A percentile compares a stretch with the other conserved stretches of the same genome.
phyloP scores from a whole-genome alignment of 163 green algal genomes.

The Coccomyxa subellipsoidea region DNA sequence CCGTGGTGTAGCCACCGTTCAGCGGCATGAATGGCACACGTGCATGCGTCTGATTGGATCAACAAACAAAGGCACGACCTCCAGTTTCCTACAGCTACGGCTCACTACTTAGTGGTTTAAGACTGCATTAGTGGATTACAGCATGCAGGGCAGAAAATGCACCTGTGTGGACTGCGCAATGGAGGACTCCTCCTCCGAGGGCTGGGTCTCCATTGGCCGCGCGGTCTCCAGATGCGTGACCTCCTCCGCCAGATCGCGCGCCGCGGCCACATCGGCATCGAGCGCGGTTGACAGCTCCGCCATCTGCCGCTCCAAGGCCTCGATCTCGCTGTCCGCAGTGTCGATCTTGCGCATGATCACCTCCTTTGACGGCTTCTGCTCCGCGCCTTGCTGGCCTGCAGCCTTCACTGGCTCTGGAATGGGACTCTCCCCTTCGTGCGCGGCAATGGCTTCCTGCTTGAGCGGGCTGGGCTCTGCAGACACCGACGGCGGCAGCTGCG shows the following conservation, averaged over 20 bases:
- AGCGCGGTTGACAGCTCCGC: not conserved
- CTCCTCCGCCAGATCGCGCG: not conserved
- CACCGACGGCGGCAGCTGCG: not conserved
- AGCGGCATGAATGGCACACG: too few relatives aligned
- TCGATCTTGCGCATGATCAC: conserved; percentile 10
- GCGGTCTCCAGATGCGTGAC: not conserved
- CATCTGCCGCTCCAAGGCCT: not conserved
- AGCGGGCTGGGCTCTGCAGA: not conserved
- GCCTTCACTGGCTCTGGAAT: not conserved
- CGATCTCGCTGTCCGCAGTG: not conserved
- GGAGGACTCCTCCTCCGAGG: not conserved
- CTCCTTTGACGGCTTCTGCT: conserved; percentile 5
- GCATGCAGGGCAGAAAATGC: not conserved
- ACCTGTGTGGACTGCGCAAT: not conserved
- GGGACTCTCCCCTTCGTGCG: too few relatives aligned
- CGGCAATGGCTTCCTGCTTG: not conserved
- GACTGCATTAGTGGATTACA: too few relatives aligned
- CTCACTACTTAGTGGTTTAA: too few relatives aligned
- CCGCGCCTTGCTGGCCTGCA: not conserved
- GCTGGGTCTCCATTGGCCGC: not conserved
- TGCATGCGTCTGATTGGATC: too few relatives aligned
- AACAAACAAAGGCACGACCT: too few relatives aligned
- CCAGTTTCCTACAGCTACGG: too few relatives aligned
- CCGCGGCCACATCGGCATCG: not conserved
- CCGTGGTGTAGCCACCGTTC: too few relatives aligned